Percentiles rank a stretch among this genome's conserved stretches.
Evolutionary conservation across 2,329 filamentous ascomycete species (phyloP).

Genomic region (Diaporthe caulivora): DNA sequence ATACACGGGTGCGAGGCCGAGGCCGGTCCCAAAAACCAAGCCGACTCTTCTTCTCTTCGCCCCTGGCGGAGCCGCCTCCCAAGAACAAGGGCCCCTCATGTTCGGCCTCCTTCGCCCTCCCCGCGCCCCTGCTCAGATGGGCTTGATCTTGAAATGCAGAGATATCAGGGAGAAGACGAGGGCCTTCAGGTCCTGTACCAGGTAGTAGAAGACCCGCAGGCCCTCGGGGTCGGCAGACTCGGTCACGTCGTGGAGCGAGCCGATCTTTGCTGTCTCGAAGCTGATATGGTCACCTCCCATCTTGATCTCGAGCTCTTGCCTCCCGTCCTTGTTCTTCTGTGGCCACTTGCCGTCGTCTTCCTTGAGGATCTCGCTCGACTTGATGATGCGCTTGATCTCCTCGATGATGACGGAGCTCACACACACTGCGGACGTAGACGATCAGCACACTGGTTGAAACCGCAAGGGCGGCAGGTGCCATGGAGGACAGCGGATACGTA

Average conservation of each 20-base stretch:
- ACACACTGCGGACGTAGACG: conserved; percentile 76
- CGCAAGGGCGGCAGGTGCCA: not conserved
- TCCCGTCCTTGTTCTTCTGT: conserved; percentile 98
- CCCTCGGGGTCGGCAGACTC: conserved; percentile 97
- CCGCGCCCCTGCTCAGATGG: conserved; percentile 63
- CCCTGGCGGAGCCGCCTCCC: not conserved
- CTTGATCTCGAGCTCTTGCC: conserved; percentile 95
- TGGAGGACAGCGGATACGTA: conserved; percentile 59
- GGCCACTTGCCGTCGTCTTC: conserved; percentile 99
- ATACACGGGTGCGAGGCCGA: conserved; percentile 1
- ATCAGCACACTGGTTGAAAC: not conserved
- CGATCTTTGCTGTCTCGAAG: conserved; percentile 99
- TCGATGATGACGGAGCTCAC: conserved; percentile 91
- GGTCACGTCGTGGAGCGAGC: conserved; percentile 94
- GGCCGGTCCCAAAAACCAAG: not conserved
- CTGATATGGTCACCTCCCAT: conserved; percentile 96
- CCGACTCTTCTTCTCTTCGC: no score
- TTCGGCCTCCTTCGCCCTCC: not conserved
- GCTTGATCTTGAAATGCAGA: conserved; percentile 96
- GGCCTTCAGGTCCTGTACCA: conserved; percentile 97
- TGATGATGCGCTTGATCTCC: conserved; percentile 97
- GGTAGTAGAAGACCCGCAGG: conserved; percentile 96
- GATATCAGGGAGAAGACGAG: conserved; percentile 96
- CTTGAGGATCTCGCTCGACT: conserved; percentile 96
- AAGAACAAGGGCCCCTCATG: conserved; percentile 36